Evolutionary conservation across 805 yeast genomes (phyloP), one percentile per base, ranked within the genome.

Genomic region (Wickerhamomyces xylosicus): DNA sequence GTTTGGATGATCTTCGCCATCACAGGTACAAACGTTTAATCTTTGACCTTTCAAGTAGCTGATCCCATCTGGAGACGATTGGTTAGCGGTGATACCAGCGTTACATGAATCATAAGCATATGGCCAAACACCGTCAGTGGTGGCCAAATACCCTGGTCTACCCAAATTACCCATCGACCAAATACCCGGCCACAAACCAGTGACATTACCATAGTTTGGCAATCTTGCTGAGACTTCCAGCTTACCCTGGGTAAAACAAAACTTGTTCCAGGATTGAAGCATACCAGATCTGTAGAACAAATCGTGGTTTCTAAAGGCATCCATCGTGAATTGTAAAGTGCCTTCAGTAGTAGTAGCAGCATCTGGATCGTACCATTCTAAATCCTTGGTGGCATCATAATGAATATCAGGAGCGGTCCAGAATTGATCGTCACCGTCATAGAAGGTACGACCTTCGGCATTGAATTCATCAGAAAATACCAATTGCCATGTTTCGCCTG

Each of bases 321-420:
- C 97, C 77, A 89, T 63, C 39, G 79, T 68, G 18, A 89, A 50
- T 36, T 64, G 61, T 37, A 84, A 56, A 4, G 86, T 69, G 43
- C 97, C 97, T 47, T 83, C 74, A 5, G 61, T 65, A 0, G 97
- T 89, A 22, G 78, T 70, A 3, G 71, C 77, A 1, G 95, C 95
- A 57, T 89, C 96, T 1, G 97, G 97, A 43, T 77, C 80, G 60
- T 89, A 89, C 96, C 96, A 89, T 64, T 89, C 97, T 54, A 86
- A 69, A 66, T 89, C 97, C 41, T 72, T 63, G 5, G 97, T 89
- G 19, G 95, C 95, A 39, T 72, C 89, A 59, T 89, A 89, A 57
- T 86, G 76, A 28, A 87, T 49, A 61, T 87, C 85, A 2, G 79
- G 84, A 3, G 86, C 95, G 34, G 82, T 73, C 82, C 90, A 89